phyloP scores from a whole-genome alignment of 2,329 filamentous ascomycete genomes.

The Dothideomycetes sp. region DNA sequence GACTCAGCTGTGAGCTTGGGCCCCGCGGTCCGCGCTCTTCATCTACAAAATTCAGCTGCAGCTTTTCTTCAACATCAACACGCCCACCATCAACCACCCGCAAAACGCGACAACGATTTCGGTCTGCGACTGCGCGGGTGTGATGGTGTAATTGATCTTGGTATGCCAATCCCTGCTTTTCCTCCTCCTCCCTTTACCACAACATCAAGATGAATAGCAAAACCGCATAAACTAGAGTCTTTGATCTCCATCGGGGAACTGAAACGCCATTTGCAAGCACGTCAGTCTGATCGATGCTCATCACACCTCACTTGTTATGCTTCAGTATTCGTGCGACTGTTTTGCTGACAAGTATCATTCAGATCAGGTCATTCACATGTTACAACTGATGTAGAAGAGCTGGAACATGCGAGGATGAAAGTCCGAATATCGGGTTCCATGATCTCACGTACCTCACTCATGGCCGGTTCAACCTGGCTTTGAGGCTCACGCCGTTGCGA shows the following conservation, averaged over 20 bases:
- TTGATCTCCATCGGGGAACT: slow-evolving; percentile 69
- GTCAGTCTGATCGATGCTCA: slow-evolving; percentile 64
- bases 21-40: no score
- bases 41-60: no score
- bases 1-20: no score
- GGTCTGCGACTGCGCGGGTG: no score
- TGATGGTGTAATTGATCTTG: no score
- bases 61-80: no score
- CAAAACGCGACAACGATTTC: no score
- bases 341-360: not conserved
- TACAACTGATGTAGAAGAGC: not conserved
- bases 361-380: not conserved
- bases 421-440: not conserved
- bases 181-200: slow-evolving; percentile 31
- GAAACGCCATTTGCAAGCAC: slow-evolving; percentile 69
- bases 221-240: slow-evolving; percentile 91
- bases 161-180: no score
- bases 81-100: no score
- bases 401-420: not conserved
- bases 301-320: not conserved
- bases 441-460: no score
- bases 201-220: slow-evolving; percentile 57
- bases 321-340: not conserved
- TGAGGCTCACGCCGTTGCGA: no score
- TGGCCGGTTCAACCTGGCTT: no score